Base-by-base conservation (phyloP, 2,329 filamentous ascomycete genomes). In the Aspergillus floridensis region DNA sequence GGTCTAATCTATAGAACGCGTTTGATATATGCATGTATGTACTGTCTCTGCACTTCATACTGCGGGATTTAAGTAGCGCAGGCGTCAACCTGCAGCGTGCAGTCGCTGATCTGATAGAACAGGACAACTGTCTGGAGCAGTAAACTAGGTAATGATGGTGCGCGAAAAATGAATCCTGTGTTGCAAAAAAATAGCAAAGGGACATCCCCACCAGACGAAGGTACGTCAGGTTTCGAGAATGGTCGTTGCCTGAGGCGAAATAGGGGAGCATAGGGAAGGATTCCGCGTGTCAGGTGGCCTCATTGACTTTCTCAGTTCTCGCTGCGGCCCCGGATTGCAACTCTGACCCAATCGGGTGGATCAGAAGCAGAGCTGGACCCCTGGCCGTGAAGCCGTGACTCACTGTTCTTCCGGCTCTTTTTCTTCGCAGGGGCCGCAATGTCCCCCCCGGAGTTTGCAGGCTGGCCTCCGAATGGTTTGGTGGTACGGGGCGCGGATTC, bases 311-410 rank as follows among this genome's bases (percentile, higher is more conserved):
- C 38, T n/a, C 38, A 44, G n/a, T 44, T 53, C 51, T 53, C 50
- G 32, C 50, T 32, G 50, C 58, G 58, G 58, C 60, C 60, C 59
- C 61, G 57, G 63, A 57, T 62, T 55, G 54, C 10, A 56, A 48
- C 44, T 44, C 49, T 16, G n/a, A 31, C 14, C 63, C 63, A 65
- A 65, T 65, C 63, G 63, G 63, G 50, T 44, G 38, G 38, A 44
- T 16, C 38, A 16, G 16, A 44, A 19, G 14, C 38, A 44, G 12
- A 7, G 38, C 38, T 44, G 38, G 38, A 44, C 38, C 38, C 38
- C 38, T 44, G 49, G 56, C 21, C 31, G 41, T 59, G 49, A 59
- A 50, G 50, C 38, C 29, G 53, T 61, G 56, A 59, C 53, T 61
- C 59, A 61, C 56, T 4, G 5, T 21, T 12, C 21, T 61, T 38